Base-by-base conservation (phyloP, 2,329 filamentous ascomycete species). In the Aspergillus quadricinctus region DNA sequence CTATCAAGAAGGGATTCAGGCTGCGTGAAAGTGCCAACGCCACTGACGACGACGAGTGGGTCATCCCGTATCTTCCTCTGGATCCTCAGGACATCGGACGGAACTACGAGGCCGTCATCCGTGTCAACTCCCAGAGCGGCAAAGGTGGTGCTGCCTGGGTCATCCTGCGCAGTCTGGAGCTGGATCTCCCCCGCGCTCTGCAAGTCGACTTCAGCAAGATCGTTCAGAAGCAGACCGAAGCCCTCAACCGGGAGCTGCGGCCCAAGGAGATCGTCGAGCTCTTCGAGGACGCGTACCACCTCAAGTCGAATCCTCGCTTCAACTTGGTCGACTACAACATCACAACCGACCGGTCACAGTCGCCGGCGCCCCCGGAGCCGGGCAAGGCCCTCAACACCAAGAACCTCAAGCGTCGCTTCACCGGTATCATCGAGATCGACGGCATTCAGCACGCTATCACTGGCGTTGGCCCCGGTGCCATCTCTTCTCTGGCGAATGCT, bases 91-190 rank as follows among this genome's bases (percentile, higher is more conserved):
- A 97, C 69, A 96, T 97, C 62, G 93, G 93, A 51, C 87, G 93
- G 56, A 97, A 88, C n/a, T 97, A 97, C 83, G 92, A 97, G 77
- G 93, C 93, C 57, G 89, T 97, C 70, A 97, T 97, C 71, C 89
- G 93, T 58, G 93, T 97, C 83, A 99, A 97, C 80, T 96, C 90
- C 19, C 93, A 97, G 74, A 90, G 86, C 66, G 93, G 93, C 63
- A 97, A 99, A 79, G 93, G 93, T 59, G 94, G 94, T 66, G 88
- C 90, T 58, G 92, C 93, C 51, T 97, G 90, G 90, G 89, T 97
- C 70, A 92, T 97, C 71, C 87, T 92, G 71, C 88, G 89, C 65
- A 88, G 91, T 68, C 85, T 97, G 60, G 85, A 94, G 69, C 88
- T 97, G 67, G 94, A 97, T 73, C 84, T 97, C 52, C 94, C 94